Base-by-base conservation (phyloP, 768 basidiomycete genomes). In the Trichaptum fuscoviolaceum region DNA sequence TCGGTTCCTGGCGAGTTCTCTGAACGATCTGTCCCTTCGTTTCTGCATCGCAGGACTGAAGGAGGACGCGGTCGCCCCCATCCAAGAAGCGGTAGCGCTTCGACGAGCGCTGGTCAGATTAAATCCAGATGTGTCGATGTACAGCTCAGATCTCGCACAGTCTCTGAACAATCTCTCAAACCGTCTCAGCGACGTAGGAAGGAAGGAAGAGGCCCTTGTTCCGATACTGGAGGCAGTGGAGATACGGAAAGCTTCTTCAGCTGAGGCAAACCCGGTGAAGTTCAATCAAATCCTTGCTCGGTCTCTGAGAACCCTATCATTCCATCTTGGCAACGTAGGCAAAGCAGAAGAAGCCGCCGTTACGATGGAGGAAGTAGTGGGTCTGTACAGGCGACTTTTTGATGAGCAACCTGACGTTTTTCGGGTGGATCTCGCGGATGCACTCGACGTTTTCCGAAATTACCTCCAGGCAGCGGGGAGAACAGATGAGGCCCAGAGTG, bases 41-140 rank as follows among this genome's bases (percentile, higher is more conserved):
- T 57, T 69, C 10, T 68, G 57, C 18, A 63, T 63, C 27, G n/a
- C 35, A 15, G 67, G 64, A 8, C 59, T 25, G 20, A 57, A 57
- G 1, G 68, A 62, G 35, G 68, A 69, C 20, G 69, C 69, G 1
- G 35, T 69, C 10, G 59, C n/a, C 2, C 61, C 68, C 20, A 36
- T 67, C 52, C 18, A 57, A 20, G 27, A 67, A 30, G 66, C 66
- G 12, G 65, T 67, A 5, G 17, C 30, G 4, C 65, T 67, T 20
- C 63, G 23, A 7, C 2, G 60, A 20, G 20, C 26, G 58, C 36
- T 67, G 18, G 57, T 25, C 23, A 7, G 7, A 26, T 20, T 23
- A 20, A 2, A 25, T 64, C 65, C 65, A 10, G 26, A 26, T 23
- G 57, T 27, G n/a, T 3, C 42, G 5, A 12, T 52, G 42, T 66